A percentile compares a stretch with the other conserved stretches of the same genome.
phyloP scores from a whole-genome alignment of 176 grass and related monocot species.

The Chloris gayana region DNA sequence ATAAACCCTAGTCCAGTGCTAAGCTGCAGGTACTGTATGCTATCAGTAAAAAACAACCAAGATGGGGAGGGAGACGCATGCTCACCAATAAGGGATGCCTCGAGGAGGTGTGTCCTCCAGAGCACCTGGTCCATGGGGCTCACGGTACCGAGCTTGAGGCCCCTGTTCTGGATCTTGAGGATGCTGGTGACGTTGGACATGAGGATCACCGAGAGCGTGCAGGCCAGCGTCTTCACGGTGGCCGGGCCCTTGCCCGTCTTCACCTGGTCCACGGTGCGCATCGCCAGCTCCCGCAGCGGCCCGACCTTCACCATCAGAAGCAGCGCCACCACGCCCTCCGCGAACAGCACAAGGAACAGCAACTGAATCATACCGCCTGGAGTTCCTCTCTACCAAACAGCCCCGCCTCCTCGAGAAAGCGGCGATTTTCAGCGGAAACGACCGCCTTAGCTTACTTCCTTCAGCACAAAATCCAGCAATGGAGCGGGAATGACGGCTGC shows the following conservation, averaged over 20 bases:
- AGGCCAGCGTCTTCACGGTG: conserved; percentile 86
- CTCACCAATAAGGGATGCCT: conserved; percentile 92
- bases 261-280: conserved; percentile 75
- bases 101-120: conserved; percentile 90
- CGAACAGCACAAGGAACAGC: conserved; percentile 81
- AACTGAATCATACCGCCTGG: conserved; percentile 67
- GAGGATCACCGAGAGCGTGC: conserved; percentile 83
- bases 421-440: background rate
- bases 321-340: conserved; percentile 78
- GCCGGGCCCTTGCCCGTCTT: conserved; percentile 83
- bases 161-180: conserved; percentile 85
- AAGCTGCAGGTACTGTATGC: background rate
- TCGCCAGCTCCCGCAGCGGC: conserved; percentile 79
- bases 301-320: conserved; percentile 91
- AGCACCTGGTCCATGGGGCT: conserved; percentile 99
- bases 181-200: conserved; percentile 76
- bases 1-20: background rate
- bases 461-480: conserved; percentile 9
- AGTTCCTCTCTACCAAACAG: background rate
- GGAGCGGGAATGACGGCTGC: background rate
- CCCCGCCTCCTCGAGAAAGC: background rate
- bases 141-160: conserved; percentile 74
- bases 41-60: background rate
- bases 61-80: background rate
- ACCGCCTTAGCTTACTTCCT: background rate